Evolutionary conservation across 257 asterid genomes (phyloP).

Genomic region (Fraxinus cuspidata): DNA sequence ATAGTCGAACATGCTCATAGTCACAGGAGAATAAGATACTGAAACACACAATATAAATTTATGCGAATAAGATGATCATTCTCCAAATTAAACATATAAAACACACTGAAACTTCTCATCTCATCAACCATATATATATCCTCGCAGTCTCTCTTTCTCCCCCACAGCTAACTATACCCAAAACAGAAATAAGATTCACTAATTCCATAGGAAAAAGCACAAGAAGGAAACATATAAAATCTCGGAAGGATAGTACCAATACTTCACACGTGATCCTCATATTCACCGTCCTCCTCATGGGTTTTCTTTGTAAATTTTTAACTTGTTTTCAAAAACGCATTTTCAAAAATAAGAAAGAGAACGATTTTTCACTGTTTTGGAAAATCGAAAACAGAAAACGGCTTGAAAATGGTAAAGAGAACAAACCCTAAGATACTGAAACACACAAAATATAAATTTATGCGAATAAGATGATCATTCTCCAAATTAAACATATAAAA

Average conservation of each 20-base stretch:
- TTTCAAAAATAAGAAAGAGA: no score
- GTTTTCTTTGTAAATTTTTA: no score
- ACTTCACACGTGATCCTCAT: slow-evolving; percentile 5
- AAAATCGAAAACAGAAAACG: no score
- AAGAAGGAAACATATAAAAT: not conserved
- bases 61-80: not conserved
- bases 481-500: not conserved
- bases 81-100: not conserved
- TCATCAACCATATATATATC: not conserved
- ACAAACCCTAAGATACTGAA: no score
- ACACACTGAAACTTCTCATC: not conserved
- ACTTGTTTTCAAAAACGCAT: no score
- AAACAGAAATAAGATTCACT: not conserved
- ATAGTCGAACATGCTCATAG: no score
- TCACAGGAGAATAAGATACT: not conserved
- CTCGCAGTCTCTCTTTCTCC: not conserved
- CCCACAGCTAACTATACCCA: not conserved
- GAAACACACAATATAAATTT: not conserved
- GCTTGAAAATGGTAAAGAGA: no score
- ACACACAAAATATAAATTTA: not conserved
- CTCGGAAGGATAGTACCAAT: not conserved
- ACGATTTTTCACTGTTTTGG: no score
- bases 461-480: not conserved
- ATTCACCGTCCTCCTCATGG: slow-evolving; percentile 10
- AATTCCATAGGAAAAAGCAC: not conserved